Conservation (phyloP, 139 green algal genomes). For the Penium margaritaceum region DNA sequence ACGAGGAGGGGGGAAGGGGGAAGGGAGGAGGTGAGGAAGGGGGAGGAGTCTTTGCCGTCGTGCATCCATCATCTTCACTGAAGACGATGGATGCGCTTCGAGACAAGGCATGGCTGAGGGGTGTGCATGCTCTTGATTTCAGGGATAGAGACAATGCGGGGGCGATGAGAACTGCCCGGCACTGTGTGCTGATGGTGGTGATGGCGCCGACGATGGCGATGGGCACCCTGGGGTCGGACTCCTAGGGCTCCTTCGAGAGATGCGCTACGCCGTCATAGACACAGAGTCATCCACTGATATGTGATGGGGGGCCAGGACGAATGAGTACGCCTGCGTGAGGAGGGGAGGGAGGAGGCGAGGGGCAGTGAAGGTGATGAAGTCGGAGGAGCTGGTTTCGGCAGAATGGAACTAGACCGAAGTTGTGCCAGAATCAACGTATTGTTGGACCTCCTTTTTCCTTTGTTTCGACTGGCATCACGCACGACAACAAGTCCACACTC, state of each 20-base stretch:
- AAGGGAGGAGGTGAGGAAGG: background rate
- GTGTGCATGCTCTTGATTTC: too few relatives aligned
- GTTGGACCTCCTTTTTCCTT: too few relatives aligned
- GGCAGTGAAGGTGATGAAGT: background rate
- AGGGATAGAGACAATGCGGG: constrained; percentile 18
- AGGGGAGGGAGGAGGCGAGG: background rate
- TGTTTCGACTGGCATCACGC: too few relatives aligned
- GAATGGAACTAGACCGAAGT: too few relatives aligned
- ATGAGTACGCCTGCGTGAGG: background rate
- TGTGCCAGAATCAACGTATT: too few relatives aligned
- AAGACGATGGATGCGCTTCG: too few relatives aligned
- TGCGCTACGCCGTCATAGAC: background rate
- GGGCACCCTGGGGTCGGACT: background rate
- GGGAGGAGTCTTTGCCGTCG: too few relatives aligned
- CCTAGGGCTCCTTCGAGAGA: constrained; percentile 4
- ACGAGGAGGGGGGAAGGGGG: background rate
- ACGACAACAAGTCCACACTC: too few relatives aligned
- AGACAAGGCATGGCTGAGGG: too few relatives aligned
- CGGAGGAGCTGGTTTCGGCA: too few relatives aligned
- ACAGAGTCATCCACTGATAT: too few relatives aligned
- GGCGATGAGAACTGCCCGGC: background rate
- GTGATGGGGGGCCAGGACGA: background rate
- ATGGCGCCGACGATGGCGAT: constrained; percentile 4
- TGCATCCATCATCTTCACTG: too few relatives aligned
- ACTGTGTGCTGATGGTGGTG: background rate